A percentile compares a stretch with the other conserved stretches of the same genome.
Conservation (phyloP, 495 filamentous ascomycete genomes). For the Podospora bellae-mahoneyi region DNA sequence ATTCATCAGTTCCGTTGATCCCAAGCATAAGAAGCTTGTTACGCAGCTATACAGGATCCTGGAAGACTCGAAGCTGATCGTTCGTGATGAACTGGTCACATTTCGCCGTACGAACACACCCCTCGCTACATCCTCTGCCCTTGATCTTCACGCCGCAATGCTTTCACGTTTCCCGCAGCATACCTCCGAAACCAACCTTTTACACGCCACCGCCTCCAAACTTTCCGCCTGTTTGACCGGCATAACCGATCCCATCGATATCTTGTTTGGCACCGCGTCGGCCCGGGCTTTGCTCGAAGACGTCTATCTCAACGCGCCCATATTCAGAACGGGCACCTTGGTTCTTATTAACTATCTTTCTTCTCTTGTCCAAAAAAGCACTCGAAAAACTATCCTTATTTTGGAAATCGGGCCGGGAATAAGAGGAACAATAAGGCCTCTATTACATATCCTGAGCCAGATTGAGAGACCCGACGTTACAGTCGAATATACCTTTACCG, state of each 20-base stretch:
- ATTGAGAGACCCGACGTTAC: conserved; percentile 28
- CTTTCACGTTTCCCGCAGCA: conserved; percentile 6
- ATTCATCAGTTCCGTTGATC: conserved; percentile 14
- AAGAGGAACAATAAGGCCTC: conserved; percentile 43
- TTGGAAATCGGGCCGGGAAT: conserved; percentile 56
- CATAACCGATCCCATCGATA: conserved; percentile 8
- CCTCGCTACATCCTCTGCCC: background rate
- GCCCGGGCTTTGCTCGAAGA: conserved; percentile 7
- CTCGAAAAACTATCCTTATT: conserved; percentile 22
- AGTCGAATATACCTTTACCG: conserved; percentile 51
- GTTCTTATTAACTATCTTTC: conserved; percentile 7
- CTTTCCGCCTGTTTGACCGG: conserved; percentile 21
- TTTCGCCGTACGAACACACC: background rate
- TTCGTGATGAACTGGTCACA: background rate
- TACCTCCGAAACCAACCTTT: conserved; percentile 8
- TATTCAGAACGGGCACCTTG: conserved; percentile 4
- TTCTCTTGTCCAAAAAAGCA: background rate
- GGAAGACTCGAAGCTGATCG: conserved; percentile 18
- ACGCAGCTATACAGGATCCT: conserved; percentile 35
- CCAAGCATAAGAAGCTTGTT: conserved; percentile 31
- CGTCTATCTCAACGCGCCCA: conserved; percentile 15
- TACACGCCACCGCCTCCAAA: conserved; percentile 13
- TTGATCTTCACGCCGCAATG: background rate
- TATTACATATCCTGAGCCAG: background rate
- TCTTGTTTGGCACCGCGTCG: conserved; percentile 12